phyloP scores from a whole-genome alignment of 2,329 filamentous ascomycete genomes.

The Penicillium paneum region DNA sequence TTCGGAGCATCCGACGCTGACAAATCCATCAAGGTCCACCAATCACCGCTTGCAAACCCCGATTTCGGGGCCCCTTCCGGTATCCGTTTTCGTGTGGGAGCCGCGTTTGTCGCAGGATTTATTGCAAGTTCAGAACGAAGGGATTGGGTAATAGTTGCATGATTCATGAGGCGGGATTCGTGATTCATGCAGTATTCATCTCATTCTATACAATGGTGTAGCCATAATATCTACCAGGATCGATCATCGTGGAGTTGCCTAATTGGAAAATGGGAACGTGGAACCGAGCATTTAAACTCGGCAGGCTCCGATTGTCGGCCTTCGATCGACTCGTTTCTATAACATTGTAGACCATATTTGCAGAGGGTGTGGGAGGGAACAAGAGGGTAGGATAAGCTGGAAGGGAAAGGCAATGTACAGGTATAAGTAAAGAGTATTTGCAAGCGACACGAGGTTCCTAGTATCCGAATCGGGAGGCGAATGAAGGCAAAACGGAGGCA shows the following conservation, averaged over 20 bases:
- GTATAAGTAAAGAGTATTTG: background rate
- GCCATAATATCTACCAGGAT: background rate
- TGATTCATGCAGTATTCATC: conserved; percentile 1
- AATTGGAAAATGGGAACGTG: background rate
- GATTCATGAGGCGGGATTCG: background rate
- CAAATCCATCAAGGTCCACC: background rate
- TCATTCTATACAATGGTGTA: background rate
- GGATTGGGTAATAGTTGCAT: too few species aligned
- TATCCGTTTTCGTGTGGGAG: background rate
- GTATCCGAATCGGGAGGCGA: conserved; percentile 1
- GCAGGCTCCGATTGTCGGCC: conserved; percentile 8
- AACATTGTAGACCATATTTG: background rate
- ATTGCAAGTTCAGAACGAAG: background rate
- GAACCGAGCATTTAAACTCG: conserved; percentile 1
- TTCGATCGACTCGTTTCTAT: background rate
- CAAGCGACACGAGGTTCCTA: background rate
- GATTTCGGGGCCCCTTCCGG: background rate
- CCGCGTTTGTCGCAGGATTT: conserved; percentile 4
- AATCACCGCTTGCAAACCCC: background rate
- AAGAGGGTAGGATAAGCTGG: background rate
- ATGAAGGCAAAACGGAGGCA: background rate
- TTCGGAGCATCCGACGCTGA: background rate
- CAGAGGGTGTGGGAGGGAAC: background rate
- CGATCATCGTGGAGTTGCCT: background rate
- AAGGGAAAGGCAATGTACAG: background rate